Evolutionary conservation across 176 grass and related monocot genomes (phyloP), one percentile per base, ranked within the genome.

Genomic region (Tillandsia leiboldiana): DNA sequence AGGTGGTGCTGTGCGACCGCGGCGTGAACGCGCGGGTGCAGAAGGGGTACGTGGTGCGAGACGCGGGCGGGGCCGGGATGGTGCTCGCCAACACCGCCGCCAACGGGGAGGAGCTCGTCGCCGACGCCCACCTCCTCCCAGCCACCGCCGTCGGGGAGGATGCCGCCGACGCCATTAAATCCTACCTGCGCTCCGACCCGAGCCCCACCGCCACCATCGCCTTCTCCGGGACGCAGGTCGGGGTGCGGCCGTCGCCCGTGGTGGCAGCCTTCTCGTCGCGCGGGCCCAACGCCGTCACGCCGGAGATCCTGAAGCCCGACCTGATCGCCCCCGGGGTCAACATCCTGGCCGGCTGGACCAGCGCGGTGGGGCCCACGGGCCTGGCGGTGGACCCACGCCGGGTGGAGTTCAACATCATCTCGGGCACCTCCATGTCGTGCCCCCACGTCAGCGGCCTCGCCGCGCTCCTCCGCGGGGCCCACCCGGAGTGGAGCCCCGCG

Each of bases 361-460:
- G 91, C 0, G 77, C 78, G 50, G 83, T 54, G 1, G 91, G 91
- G n/a, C 88, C 88, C n/a, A 96, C 88, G 8, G 92, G 83, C 1
- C 75, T 82, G 17, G 49, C 75, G 9, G 67, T 79, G 12, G 91
- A 96, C 80, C 59, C 71, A 14, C 86, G 88, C 2, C 86, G 86
- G 3, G 83, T 82, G 0, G 68, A 29, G 51, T 96, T 76, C 82
- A 96, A 91, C 81, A 92, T 96, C 75, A 89, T 96, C 79, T 96
- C 92, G 0, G 92, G 92, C 18, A 96, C 92, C 1, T 96, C 92
- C 63, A 96, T 96, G 88, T 91, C 92, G 15, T 91, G 88, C 67
- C 88, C 92, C 6, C 92, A 96, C 50, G 80, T 96, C 14, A 96
- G 92, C 64, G 92, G 92, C 52, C 75, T 96, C 0, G 86, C 83